Percentiles rank a stretch among this genome's conserved stretches.
phyloP scores from a whole-genome alignment of 177 flowering plant species.

The Vitis hybrid region DNA sequence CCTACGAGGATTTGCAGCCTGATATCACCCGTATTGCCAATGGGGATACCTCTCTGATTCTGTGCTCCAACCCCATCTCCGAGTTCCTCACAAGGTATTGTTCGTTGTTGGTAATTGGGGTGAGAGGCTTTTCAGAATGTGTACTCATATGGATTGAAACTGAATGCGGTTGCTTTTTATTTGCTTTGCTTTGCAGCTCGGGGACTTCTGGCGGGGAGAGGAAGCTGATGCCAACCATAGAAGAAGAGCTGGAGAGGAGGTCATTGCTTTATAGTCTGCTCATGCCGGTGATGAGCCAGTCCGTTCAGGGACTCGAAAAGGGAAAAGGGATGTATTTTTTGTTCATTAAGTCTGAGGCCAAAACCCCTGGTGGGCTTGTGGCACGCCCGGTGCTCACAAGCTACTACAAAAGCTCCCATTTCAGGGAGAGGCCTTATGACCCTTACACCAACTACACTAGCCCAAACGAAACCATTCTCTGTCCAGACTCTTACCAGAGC shows the following conservation, averaged over 20 bases:
- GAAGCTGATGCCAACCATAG: conserved; percentile 92
- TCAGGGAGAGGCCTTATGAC: conserved; percentile 66
- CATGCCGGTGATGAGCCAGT: conserved; percentile 95
- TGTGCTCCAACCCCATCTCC: conserved; percentile 75
- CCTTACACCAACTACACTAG: conserved; percentile 94
- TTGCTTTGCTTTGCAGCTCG: conserved; percentile 44
- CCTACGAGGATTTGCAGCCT: conserved; percentile 69
- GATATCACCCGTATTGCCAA: conserved; percentile 79
- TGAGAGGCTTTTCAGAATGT: neutral
- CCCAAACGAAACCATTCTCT: conserved; percentile 91
- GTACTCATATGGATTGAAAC: neutral
- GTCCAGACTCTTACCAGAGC: conserved; percentile 89
- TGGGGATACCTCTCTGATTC: conserved; percentile 70
- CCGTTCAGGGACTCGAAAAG: conserved; percentile 70
- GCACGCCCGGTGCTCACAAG: conserved; percentile 94
- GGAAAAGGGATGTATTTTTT: conserved; percentile 97
- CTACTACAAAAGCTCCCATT: conserved; percentile 82
- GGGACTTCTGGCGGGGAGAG: conserved; percentile 97
- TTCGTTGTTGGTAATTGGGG: neutral
- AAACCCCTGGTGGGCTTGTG: conserved; percentile 78
- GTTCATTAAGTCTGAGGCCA: conserved; percentile 83
- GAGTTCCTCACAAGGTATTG: conserved; percentile 85
- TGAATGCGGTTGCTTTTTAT: conserved; percentile 4
- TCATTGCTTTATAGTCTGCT: conserved; percentile 67
- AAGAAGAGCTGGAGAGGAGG: conserved; percentile 77